Base-by-base conservation (phyloP, 805 yeast species). In the Pichia heedii region DNA sequence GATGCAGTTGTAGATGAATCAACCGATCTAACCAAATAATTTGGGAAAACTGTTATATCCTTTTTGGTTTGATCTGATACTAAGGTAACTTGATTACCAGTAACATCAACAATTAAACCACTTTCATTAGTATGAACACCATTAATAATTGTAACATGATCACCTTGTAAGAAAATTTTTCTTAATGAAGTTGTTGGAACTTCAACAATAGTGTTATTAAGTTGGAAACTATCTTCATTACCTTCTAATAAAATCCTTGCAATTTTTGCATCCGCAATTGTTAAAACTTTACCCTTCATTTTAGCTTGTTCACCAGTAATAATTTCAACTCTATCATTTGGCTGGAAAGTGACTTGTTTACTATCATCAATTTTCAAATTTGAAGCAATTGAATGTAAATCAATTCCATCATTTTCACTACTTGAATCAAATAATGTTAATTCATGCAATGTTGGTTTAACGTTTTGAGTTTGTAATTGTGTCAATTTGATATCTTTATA, bases 121-220 rank as follows among this genome's bases (percentile, higher is more conserved):
- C 96, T 87, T 57, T 89, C 96, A 56, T 90, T 96, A 42, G 79
- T 71, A 62, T 86, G 95, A 57, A 84, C 87, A 59, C 98, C 98
- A 57, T 81, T 85, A 33, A 84, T 75, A 27, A 90, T 93, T 45
- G 95, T 81, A 20, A 93, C 96, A 61, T 93, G 97, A 62, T 90
- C 97, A 71, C 98, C 98, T 35, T 86, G 79, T 42, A 74, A 66
- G 63, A 90, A 90, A 43, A 84, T 78, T 61, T 93, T 93, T 59
- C 97, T 77, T 56, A 93, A 70, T 49, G 86, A 81, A 36, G 76
- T 73, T 3, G 82, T 74, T 29, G 97, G 96, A 40, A 89, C 82
- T 47, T 93, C 95, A 51, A 89, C 71, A 53, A 65, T 54, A 13
- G 71, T 70, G 50, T 77, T 80, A 47, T 74, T 63, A 45, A 76